These are phyloP conservation scores for Ogataea siamensis DNA, from an alignment of 805 yeast species.

Conservation along the genomic window DNA sequence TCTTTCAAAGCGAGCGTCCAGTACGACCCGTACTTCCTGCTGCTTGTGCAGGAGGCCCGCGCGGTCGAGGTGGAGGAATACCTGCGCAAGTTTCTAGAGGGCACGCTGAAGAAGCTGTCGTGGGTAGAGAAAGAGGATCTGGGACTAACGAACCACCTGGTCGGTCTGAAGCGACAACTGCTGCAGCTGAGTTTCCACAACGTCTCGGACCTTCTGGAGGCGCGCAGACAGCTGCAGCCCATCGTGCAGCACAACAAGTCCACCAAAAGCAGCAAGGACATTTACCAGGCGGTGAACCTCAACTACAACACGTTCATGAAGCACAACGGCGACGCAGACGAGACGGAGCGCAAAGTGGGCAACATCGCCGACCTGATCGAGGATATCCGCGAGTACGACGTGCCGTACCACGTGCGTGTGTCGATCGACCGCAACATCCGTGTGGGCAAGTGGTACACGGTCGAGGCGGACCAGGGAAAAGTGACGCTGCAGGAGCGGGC, in stretches of 20 bases:
- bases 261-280: constrained; percentile 60
- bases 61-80: constrained; percentile 86
- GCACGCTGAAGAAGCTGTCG: constrained; percentile 52
- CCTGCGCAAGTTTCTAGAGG: constrained; percentile 64
- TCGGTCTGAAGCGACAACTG: constrained; percentile 67
- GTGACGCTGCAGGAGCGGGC: constrained; percentile 55
- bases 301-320: constrained; percentile 34
- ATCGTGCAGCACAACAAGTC: constrained; percentile 65
- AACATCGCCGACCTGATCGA: constrained; percentile 67
- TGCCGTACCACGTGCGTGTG: constrained; percentile 94
- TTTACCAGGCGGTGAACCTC: constrained; percentile 57
- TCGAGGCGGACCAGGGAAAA: constrained; percentile 59
- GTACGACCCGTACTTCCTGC: constrained; percentile 83
- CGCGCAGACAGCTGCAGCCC: constrained; percentile 68
- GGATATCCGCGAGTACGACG: constrained; percentile 91
- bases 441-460: constrained; percentile 95
- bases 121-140: constrained; percentile 76
- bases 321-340: constrained; percentile 29
- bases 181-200: constrained; percentile 73
- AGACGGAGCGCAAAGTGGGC: constrained; percentile 24
- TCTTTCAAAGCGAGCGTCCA: constrained; percentile 82
- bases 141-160: constrained; percentile 77
- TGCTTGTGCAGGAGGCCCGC: constrained; percentile 58
- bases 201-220: constrained; percentile 68
- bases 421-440: constrained; percentile 86